A percentile compares a stretch with the other conserved stretches of the same genome.
These are phyloP conservation scores for Teunomyces tritomae DNA, from an alignment of 805 yeast species.

Conservation along the genomic window DNA sequence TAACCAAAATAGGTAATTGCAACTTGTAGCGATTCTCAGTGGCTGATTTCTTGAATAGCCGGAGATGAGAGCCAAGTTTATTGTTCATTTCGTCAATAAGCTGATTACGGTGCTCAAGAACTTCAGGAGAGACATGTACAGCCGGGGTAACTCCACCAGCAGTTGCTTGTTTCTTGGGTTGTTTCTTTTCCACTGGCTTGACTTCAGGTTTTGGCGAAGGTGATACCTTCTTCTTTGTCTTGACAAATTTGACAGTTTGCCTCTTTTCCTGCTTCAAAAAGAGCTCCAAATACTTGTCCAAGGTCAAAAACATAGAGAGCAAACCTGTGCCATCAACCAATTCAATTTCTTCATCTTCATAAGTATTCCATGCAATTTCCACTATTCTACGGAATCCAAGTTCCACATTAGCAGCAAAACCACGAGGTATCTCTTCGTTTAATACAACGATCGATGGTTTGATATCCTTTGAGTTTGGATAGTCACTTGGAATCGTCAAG, in stretches of 20 bases:
- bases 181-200: slow-evolving; percentile 2
- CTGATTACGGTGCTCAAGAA: slow-evolving; percentile 12
- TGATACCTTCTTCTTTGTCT: slow-evolving; percentile 14
- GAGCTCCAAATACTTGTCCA: slow-evolving; percentile 57
- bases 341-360: slow-evolving; percentile 20
- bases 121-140: slow-evolving; percentile 8
- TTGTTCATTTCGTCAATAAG: slow-evolving; percentile 24
- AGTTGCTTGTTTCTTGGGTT: slow-evolving; percentile 1
- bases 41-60: slow-evolving; percentile 13
- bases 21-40: slow-evolving; percentile 30
- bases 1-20: slow-evolving; percentile 25
- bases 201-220: neutral
- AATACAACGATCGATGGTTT: slow-evolving; percentile 54
- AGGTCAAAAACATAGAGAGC: slow-evolving; percentile 49
- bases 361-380: slow-evolving; percentile 19
- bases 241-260: slow-evolving; percentile 61
- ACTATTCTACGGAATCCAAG: slow-evolving; percentile 54
- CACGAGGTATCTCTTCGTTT: slow-evolving; percentile 68
- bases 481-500: slow-evolving; percentile 52
- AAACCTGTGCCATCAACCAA: slow-evolving; percentile 51
- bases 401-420: slow-evolving; percentile 66
- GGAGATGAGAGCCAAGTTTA: slow-evolving; percentile 21
- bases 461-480: slow-evolving; percentile 43
- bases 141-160: neutral
- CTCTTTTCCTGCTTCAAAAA: slow-evolving; percentile 59